Evolutionary conservation across 2,329 filamentous ascomycete species (phyloP), one percentile per base, ranked within the genome.

Genomic region (Phoma sp.): DNA sequence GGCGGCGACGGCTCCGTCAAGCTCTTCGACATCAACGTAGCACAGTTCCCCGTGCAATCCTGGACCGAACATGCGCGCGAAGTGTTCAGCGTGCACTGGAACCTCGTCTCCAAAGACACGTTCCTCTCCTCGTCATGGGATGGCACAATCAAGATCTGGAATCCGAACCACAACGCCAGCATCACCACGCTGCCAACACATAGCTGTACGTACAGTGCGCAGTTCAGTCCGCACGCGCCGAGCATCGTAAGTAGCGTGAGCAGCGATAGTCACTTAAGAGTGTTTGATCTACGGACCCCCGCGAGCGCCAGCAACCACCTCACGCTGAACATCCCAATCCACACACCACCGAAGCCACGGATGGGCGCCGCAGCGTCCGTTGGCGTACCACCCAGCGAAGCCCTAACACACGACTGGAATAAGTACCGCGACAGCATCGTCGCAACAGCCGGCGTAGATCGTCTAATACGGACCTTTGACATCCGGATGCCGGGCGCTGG

Each of bases 391-490:
- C 92, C 92, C 0, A 83, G 86, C 9, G 95, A 99, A 80, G 86
- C 91, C 33, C 84, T 99, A 29, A 96, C 93, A 0, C 95, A 98
- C 77, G 95, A 99, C 76, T 99, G 95, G 95, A 99, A 99, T 80
- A 99, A 99, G 77, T 99, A 99, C 78, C 85, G 90, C 35, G 87
- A 92, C 63, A 89, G 87, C 0, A 82, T 97, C 24, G 80, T 99
- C 50, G 95, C 95, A 0, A 92, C 92, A 0, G 95, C 87, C 1
- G 94, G 95, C 50, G 95, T 98, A 3, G 95, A 99, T 75, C 85
- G 90, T 49, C 79, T 89, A 17, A 88, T 99, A 57, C 87, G 95
- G 43, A 95, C 90, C 0, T 98, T 98, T 69, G 95, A 99, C 74
- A 88, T 97, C 40, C 84, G 95, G 38, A 89, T 87, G 67, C 89